Percentiles rank a stretch among this genome's conserved stretches.
phyloP scores from a whole-genome alignment of 2,329 filamentous ascomycete genomes.

The Thielaviopsis punctulata region DNA sequence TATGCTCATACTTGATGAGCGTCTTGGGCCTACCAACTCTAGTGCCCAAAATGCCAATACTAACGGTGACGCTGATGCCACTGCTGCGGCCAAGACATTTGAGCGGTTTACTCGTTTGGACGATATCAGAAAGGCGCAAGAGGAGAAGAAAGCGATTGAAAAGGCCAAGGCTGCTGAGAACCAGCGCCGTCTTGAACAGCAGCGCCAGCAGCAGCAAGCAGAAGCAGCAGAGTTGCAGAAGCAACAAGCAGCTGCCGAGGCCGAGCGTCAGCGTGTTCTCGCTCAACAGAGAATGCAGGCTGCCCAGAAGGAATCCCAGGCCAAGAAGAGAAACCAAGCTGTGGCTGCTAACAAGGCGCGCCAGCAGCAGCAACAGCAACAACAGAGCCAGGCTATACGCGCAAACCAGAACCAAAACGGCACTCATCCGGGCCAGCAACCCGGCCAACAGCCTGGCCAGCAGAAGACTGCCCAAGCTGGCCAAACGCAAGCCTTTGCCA shows the following conservation, averaged over 20 bases:
- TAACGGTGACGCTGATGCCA: slow-evolving; percentile 54
- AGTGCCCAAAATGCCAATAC: slow-evolving; percentile 39
- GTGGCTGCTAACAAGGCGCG: slow-evolving; percentile 14
- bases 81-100: slow-evolving; percentile 54
- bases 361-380: slow-evolving; percentile 21
- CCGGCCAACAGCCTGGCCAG: slow-evolving; percentile 16
- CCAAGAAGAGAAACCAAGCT: slow-evolving; percentile 1
- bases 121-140: slow-evolving; percentile 61
- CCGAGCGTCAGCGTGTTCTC: slow-evolving; percentile 11
- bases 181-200: slow-evolving; percentile 33
- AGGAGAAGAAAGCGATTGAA: slow-evolving; percentile 60
- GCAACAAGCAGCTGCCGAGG: slow-evolving; percentile 20
- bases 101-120: slow-evolving; percentile 84
- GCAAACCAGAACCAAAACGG: slow-evolving; percentile 20
- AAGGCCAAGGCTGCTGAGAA: slow-evolving; percentile 49
- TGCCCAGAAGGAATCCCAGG: slow-evolving; percentile 9
- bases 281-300: slow-evolving; percentile 12
- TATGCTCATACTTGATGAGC: slow-evolving; percentile 84
- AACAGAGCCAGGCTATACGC: slow-evolving; percentile 17
- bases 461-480: slow-evolving; percentile 16
- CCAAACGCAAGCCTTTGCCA: slow-evolving; percentile 15
- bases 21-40: slow-evolving; percentile 44
- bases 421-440: slow-evolving; percentile 18
- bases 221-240: slow-evolving; percentile 29
- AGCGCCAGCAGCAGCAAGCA: slow-evolving; percentile 26